These are phyloP conservation scores for Dendrobium officinale DNA, from an alignment of 106 monocot species.

Conservation along the genomic window DNA sequence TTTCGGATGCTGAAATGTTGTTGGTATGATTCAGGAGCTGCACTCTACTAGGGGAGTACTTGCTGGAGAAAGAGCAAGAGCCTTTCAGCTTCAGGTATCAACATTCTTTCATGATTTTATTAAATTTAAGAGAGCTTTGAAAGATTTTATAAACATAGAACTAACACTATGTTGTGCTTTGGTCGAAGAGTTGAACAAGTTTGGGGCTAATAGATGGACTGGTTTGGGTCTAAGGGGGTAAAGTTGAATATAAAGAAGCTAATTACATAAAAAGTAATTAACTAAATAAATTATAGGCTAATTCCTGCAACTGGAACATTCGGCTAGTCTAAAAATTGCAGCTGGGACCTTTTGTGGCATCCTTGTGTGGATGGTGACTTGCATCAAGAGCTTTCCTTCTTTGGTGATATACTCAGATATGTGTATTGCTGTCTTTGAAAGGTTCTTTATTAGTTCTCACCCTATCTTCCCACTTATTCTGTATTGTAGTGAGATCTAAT, in stretches of 20 bases:
- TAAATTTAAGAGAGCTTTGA: too few species aligned
- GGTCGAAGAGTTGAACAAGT: not conserved
- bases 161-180: too few species aligned
- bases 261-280: not conserved
- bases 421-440: too few species aligned
- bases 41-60: conserved; percentile 91
- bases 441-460: too few species aligned
- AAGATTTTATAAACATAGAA: too few species aligned
- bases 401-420: not conserved
- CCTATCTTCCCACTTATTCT: too few species aligned
- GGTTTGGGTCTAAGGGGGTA: not conserved
- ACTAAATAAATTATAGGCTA: too few species aligned
- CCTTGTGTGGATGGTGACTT: too few species aligned
- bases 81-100: conserved; percentile 87
- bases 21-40: conserved; percentile 53
- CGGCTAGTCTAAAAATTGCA: too few species aligned
- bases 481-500: too few species aligned
- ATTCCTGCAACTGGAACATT: too few species aligned
- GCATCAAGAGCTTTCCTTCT: not conserved
- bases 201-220: not conserved
- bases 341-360: too few species aligned
- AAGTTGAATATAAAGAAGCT: not conserved
- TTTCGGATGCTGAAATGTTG: not conserved
- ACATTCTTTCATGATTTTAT: not conserved
- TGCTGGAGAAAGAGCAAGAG: conserved; percentile 86